These are phyloP conservation scores for Phytopythium sindhum DNA, from an alignment of 352 stramenopile genomes.

Conservation along the genomic window DNA sequence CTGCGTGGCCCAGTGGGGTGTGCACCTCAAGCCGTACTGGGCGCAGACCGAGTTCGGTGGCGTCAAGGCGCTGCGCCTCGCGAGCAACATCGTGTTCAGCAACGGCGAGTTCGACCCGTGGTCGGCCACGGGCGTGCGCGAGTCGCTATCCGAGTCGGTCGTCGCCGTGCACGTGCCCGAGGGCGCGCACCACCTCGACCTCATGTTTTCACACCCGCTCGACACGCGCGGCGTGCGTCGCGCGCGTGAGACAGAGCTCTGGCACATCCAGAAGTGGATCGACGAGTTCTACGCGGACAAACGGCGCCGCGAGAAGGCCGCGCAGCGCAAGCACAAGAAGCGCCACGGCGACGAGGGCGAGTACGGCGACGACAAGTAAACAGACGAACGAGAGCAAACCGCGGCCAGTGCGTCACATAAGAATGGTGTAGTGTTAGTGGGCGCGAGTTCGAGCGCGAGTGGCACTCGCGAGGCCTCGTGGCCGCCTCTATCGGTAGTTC, in stretches of 20 bases:
- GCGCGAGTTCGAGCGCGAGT: background rate
- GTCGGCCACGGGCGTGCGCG: conserved; percentile 42
- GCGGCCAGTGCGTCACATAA: background rate
- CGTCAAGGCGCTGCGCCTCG: conserved; percentile 33
- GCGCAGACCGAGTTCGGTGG: conserved; percentile 47
- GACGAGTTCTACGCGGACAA: conserved; percentile 42
- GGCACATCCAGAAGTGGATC: conserved; percentile 50
- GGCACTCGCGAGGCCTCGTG: background rate
- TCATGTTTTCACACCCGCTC: conserved; percentile 54
- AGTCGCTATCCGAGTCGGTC: conserved; percentile 35
- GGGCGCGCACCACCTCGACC: conserved; percentile 50
- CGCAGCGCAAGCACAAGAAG: background rate
- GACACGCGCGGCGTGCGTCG: conserved; percentile 34
- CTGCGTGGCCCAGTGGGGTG: conserved; percentile 38
- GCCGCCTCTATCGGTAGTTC: background rate
- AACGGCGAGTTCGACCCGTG: conserved; percentile 67
- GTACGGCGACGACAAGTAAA: conserved; percentile 1
- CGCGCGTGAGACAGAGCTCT: conserved; percentile 35
- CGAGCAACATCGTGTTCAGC: conserved; percentile 70
- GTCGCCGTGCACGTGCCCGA: conserved; percentile 32
- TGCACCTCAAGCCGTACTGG: conserved; percentile 41
- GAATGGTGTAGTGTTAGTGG: background rate
- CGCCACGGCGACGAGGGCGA: background rate
- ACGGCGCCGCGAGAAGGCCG: conserved; percentile 6
- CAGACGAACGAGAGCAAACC: background rate